Percentiles rank a stretch among this genome's conserved stretches.
phyloP scores from a whole-genome alignment of 108 stramenopile genomes.

The Discostella pseudostelligera region DNA sequence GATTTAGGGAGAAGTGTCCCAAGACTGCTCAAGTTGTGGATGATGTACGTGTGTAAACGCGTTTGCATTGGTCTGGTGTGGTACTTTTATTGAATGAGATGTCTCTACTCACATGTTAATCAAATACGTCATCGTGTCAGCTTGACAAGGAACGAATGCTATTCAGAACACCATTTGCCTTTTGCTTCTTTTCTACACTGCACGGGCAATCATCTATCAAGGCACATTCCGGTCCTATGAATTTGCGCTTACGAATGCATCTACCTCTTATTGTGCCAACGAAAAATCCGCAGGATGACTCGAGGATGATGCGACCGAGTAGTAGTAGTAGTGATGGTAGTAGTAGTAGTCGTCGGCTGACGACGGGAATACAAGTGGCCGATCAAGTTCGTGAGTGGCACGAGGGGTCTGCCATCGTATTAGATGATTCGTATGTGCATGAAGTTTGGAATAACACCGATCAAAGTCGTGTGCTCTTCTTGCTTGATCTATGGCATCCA shows the following conservation, averaged over 20 bases:
- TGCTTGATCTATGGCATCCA: slow-evolving; percentile 91
- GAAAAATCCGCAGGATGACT: slow-evolving; percentile 9
- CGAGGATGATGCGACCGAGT: not conserved
- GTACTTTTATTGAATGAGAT: too few relatives aligned
- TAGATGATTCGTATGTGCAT: slow-evolving; percentile 97
- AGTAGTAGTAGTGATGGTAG: not conserved
- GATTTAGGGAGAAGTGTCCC: slow-evolving; percentile 71
- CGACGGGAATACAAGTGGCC: slow-evolving; percentile 92
- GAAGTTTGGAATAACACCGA: slow-evolving; percentile 95
- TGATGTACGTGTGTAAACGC: slow-evolving; percentile 37
- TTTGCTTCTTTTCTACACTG: slow-evolving; percentile 86
- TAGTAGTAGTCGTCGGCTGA: slow-evolving; percentile 8
- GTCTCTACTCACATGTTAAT: too few relatives aligned
- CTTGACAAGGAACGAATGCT: slow-evolving; percentile 39
- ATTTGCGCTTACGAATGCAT: slow-evolving; percentile 92
- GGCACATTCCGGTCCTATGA: slow-evolving; percentile 92
- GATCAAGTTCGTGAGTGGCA: slow-evolving; percentile 70
- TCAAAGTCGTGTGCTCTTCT: slow-evolving; percentile 60
- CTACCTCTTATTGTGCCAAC: slow-evolving; percentile 89
- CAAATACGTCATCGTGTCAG: too few relatives aligned
- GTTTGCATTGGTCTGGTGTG: too few relatives aligned
- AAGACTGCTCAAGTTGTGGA: slow-evolving; percentile 66
- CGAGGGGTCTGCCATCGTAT: slow-evolving; percentile 81
- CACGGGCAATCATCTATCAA: slow-evolving; percentile 64
- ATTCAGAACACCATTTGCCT: slow-evolving; percentile 82